Base-by-base conservation (phyloP, 148 eudicot species). In the Salicornia ramosissima region DNA sequence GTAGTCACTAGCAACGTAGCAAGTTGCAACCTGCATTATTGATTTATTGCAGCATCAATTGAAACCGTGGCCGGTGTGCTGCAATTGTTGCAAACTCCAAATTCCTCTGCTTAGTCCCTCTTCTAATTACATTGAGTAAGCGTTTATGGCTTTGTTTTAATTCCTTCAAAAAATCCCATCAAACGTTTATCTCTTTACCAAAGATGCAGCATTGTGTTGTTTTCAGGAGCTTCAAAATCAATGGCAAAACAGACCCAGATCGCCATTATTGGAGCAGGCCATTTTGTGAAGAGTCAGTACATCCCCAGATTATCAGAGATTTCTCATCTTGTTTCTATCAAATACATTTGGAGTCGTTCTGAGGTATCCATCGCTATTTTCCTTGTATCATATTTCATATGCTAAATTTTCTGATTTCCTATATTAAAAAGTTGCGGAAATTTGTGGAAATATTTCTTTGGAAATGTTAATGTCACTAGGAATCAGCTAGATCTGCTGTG, bases 261-360 rank as follows among this genome's bases (percentile, higher is more conserved):
- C 45, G 96, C 99, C 39, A 94, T 94, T 14, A 75, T 89, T 25
- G 99, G 99, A 26, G 99, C 97, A 66, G 99, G 99, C 26, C 89
- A 83, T 55, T 94, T 94, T 68, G 99, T 89, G 24, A 86, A 76
- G 79, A 83, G 71, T 54, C 88, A 86, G 24, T 94, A 94, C 77
- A 80, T 94, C 22, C 99, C 99, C 53, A 83, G 96, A 74, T 77
- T 94, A 30, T 86, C 97, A 14, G 97, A 94, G 80, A 88, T 90
- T 67, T 83, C 97, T 33, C 26, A 91, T 52, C 86, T 91, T 47
- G 81, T 88, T 62, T 49, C 80, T 61, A 64, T 94, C 71, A 91
- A 82, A 79, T 80, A 82, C 61, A 91, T 94, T 68, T 94, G 99
- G 99, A 90, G 97, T 65, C 97, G 97, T 15, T 73, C 92, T 34